Evolutionary conservation across 2,329 filamentous ascomycete species (phyloP), one percentile per base, ranked within the genome.

Genomic region (Celoporthe dispersa): DNA sequence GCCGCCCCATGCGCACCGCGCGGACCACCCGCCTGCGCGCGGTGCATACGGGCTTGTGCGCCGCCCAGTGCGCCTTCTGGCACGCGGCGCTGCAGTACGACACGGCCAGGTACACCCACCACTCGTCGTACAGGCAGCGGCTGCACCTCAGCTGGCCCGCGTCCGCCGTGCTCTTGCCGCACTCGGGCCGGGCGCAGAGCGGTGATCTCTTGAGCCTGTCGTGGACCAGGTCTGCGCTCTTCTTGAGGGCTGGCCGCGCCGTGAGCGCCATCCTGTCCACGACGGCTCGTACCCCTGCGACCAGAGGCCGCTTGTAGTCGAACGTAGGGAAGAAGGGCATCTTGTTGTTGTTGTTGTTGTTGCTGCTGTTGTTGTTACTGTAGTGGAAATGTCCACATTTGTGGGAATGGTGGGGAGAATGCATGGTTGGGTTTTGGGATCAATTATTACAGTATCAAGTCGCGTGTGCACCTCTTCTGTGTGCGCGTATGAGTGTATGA

Each of bases 81-180:
- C 59, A 62, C 59, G n/a, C 59, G 5, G 4, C 22, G 59, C 59
- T 62, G 35, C 59, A 62, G 59, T 62, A 62, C 16, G 22, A 16
- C 22, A 62, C 59, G 19, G 59, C 19, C 22, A 62, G 19, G 14
- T 25, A 62, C 19, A 25, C 60, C 60, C 60, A 62, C n/a, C 22
- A 8, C 37, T 62, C 60, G n/a, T 62, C 19, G 3, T 28, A 9
- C 60, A 41, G n/a, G 25, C 60, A 62, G n/a, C n/a, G 60, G 37
- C 60, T 44, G 60, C 60, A 62, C 14, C 25, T 62, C 19, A 25
- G 19, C 57, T 16, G 44, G 19, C 16, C 44, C 6, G 44, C 25
- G 9, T 12, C 35, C n/a, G 22, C 37, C n/a, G 25, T 25, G 16
- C 28, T 12, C 28, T n/a, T 28, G 5, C 60, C 37, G n/a, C 60